Evolutionary conservation across 2,329 filamentous ascomycete species (phyloP), one percentile per base, ranked within the genome.

Genomic region (Cryphonectria japonica): DNA sequence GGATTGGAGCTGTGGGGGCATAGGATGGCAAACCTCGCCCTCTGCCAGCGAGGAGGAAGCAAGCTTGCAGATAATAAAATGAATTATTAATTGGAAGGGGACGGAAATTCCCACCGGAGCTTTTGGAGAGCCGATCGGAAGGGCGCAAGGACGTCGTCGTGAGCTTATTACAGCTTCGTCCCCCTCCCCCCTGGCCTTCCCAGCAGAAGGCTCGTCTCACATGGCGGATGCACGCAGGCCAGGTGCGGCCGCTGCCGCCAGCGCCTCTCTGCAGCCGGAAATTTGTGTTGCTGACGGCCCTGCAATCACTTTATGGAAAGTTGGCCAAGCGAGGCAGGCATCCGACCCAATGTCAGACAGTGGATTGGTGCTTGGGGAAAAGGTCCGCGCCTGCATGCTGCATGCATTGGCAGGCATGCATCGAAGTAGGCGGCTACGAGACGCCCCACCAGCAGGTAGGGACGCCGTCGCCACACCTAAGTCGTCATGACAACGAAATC

Each of bases 401-500:
- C 68, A 70, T 70, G 64, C 70, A 70, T 64, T 26, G 26, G 43
- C 43, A 61, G 39, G 59, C 59, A 65, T 72, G 68, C 70, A 70
- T 64, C 37, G 46, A 61, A 39, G 59, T 34, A 65, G 59, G 70
- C 67, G 59, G 61, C 70, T 71, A 59, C 22, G 63, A 63, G 60
- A 52, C 57, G 62, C 57, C 62, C 66, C 52, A 61, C 66, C 52
- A 26, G 52, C 59, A 39, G 6, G 26, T 26, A 65, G 16, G 39
- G 19, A n/a, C 19, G 41, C 57, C 57, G 19, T 13, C 19, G 41
- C 57, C 57, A 32, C 8, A 16, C 32, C 22, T 37, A 69, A 43
- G 69, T 72, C 68, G 60, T 68, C 68, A 70, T 72, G 68, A 68
- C 68, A 68, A 72, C 71, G n/a, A 46, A 16, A 19, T 34, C 41